Evolutionary conservation across 2,329 filamentous ascomycete species (phyloP).

Genomic region (Ilyonectria mors-panacis): DNA sequence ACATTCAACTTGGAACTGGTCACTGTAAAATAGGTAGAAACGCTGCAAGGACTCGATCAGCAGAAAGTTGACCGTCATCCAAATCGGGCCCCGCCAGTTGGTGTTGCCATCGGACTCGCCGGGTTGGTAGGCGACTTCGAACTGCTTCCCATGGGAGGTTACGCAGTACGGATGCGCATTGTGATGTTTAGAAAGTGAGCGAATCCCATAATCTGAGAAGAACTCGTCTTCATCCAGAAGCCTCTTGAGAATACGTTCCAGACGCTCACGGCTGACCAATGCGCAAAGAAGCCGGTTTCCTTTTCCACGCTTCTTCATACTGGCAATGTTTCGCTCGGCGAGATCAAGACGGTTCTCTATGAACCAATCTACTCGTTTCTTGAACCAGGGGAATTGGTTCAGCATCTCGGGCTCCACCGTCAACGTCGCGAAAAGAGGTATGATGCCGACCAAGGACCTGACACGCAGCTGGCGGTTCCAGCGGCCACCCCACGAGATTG

Average conservation of each 20-base stretch:
- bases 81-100: slow-evolving; percentile 97
- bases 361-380: slow-evolving; percentile 94
- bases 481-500: slow-evolving; percentile 94
- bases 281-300: slow-evolving; percentile 89
- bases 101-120: slow-evolving; percentile 98
- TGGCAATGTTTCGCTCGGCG: slow-evolving; percentile 94
- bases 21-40: slow-evolving; percentile 97
- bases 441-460: slow-evolving; percentile 91
- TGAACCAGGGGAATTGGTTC: slow-evolving; percentile 92
- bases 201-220: slow-evolving; percentile 89
- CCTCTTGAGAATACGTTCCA: slow-evolving; percentile 87
- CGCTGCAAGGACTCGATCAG: slow-evolving; percentile 94
- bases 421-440: slow-evolving; percentile 91
- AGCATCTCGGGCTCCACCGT: slow-evolving; percentile 95
- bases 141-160: slow-evolving; percentile 93
- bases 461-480: slow-evolving; percentile 95
- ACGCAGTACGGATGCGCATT: slow-evolving; percentile 92
- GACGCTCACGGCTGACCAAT: slow-evolving; percentile 90
- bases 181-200: slow-evolving; percentile 93
- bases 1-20: slow-evolving; percentile 89
- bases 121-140: slow-evolving; percentile 89
- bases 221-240: slow-evolving; percentile 98
- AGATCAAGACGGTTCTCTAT: slow-evolving; percentile 89
- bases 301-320: slow-evolving; percentile 90
- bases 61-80: slow-evolving; percentile 96